These are phyloP conservation scores for Fusarium tanahbumbuense DNA, from an alignment of 2,329 filamentous ascomycete genomes.

Conservation along the genomic window DNA sequence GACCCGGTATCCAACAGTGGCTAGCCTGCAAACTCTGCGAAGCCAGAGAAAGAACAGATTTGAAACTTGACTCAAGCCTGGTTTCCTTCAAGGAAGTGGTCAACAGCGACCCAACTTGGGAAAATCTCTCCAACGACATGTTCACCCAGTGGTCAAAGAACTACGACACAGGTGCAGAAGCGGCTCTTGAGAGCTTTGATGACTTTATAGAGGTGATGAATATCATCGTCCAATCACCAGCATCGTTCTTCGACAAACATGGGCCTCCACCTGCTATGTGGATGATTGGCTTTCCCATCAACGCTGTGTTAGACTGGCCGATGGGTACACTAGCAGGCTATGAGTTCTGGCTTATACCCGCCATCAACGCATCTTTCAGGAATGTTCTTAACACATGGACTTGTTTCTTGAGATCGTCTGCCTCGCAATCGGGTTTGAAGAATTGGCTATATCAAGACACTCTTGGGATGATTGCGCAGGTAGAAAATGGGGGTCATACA, in stretches of 20 bases:
- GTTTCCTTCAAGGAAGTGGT: neutral
- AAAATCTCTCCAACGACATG: neutral
- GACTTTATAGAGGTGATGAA: neutral
- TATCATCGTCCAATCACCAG: neutral
- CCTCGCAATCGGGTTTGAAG: neutral
- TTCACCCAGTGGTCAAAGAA: conserved; percentile 15
- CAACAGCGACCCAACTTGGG: neutral
- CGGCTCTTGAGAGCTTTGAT: neutral
- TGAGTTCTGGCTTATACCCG: conserved; percentile 15
- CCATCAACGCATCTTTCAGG: neutral
- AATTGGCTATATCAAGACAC: conserved; percentile 9
- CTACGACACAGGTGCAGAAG: conserved; percentile 1
- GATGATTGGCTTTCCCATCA: conserved; percentile 16
- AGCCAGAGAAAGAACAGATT: neutral
- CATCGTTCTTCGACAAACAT: neutral
- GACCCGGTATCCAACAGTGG: neutral
- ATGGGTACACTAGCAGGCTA: conserved; percentile 25
- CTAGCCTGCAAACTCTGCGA: neutral
- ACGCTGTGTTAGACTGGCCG: conserved; percentile 17
- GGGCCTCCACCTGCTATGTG: neutral
- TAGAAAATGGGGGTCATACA: neutral
- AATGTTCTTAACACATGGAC: conserved; percentile 13
- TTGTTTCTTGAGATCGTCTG: neutral
- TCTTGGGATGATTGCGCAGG: neutral
- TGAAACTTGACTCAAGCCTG: neutral